These are phyloP conservation scores for Alisma plantagoaquatica DNA, from an alignment of 106 monocot species.

Conservation along the genomic window DNA sequence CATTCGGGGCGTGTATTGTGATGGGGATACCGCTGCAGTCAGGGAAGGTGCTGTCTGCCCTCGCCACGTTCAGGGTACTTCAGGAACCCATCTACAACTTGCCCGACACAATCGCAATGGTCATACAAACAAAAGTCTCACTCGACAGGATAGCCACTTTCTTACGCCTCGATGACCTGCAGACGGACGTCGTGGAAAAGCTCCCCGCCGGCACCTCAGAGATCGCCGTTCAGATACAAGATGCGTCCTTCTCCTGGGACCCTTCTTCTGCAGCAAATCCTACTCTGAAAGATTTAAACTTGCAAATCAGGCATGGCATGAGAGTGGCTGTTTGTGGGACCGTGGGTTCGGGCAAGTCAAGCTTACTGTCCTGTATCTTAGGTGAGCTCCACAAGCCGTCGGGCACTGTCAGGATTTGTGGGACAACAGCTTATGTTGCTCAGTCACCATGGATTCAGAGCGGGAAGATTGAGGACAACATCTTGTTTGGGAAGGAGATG, in stretches of 20 bases:
- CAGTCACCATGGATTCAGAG: constrained; percentile 98
- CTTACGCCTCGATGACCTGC: constrained; percentile 59
- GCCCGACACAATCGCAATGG: constrained; percentile 61
- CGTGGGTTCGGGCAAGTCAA: constrained; percentile 86
- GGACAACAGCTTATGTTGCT: constrained; percentile 70
- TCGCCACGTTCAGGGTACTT: constrained; percentile 81
- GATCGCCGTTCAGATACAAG: constrained; percentile 40
- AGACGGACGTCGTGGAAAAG: constrained; percentile 36
- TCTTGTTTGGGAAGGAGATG: constrained; percentile 79
- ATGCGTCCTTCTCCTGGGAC: constrained; percentile 79
- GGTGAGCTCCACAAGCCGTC: constrained; percentile 74
- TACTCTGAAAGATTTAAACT: constrained; percentile 61
- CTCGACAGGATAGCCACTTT: constrained; percentile 73
- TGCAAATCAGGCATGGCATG: constrained; percentile 50
- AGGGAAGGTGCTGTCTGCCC: constrained; percentile 83
- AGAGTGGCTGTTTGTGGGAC: constrained; percentile 82
- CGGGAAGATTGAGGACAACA: constrained; percentile 82
- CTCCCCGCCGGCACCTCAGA: constrained; percentile 38
- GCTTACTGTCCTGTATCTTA: constrained; percentile 68
- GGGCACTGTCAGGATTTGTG: constrained; percentile 51
- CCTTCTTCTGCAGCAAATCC: constrained; percentile 33
- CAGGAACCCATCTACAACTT: constrained; percentile 78
- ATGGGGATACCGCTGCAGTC: constrained; percentile 79
- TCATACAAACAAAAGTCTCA: constrained; percentile 76
- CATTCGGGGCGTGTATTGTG: constrained; percentile 70